Evolutionary conservation across 257 asterid species (phyloP), one percentile per base, ranked within the genome.

Genomic region (Nicotiana undulata): DNA sequence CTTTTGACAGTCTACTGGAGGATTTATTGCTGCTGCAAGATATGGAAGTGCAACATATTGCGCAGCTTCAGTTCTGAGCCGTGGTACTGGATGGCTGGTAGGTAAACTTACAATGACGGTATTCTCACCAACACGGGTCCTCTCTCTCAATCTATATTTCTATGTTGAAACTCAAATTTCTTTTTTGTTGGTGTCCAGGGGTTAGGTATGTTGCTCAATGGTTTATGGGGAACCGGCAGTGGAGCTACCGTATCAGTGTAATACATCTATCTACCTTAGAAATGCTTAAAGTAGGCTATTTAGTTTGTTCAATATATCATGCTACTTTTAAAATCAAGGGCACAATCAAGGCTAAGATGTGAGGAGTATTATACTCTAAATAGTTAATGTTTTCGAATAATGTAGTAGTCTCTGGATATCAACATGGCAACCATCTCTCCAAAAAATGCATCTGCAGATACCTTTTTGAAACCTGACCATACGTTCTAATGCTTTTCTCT

Each of bases 41-140:
- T 92, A 88, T 40, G 95, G 86, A 49, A 88, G 99, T 85, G 97
- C 98, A n/a, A 93, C 97, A 0, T 90, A 87, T 79, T 60, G 85
- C 29, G 98, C 99, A 18, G 83, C 95, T 83, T 93, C 99, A 6
- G 89, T 91, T 81, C 74, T 89, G 61, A 89, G 97, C 88, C 95
- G 99, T 80, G 99, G 98, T 3, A 65, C 93, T n/a, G 98, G 94
- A 86, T 96, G 98, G 98, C 93, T 94, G 94, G 99, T 93, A 85
- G 10, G 86, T 77, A 70, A 18, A 79, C 53, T 40, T 31, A 5
- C 6, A 1, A 44, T 5, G 16, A 13, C 0, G 24, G 28, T 4
- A 79, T 28, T 2, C n/a, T 32, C 49, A 16, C 46, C 40, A 0
- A 10, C 46, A 24, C 18, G 5, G 63, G 44, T n/a, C 70, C 52